These are phyloP conservation scores for Penicillium fimorum DNA, from an alignment of 495 filamentous ascomycete genomes.

Conservation along the genomic window DNA sequence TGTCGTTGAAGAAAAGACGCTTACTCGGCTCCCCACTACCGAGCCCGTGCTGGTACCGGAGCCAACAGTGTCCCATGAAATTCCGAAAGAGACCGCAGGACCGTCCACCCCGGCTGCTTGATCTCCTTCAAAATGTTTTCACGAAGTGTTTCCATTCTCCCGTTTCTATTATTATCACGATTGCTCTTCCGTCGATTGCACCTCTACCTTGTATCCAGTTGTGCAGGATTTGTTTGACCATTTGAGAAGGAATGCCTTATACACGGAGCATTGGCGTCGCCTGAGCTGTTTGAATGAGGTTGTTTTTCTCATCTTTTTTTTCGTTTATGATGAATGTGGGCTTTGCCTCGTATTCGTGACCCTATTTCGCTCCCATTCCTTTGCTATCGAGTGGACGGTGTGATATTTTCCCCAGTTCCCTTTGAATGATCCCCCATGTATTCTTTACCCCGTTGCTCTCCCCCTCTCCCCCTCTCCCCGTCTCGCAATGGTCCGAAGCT, in stretches of 20 bases:
- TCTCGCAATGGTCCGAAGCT: neutral
- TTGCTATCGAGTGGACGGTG: neutral
- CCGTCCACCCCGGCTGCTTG: constrained; percentile 1
- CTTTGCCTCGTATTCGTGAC: neutral
- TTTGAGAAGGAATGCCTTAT: neutral
- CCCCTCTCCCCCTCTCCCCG: neutral
- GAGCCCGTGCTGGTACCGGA: neutral
- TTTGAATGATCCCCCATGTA: constrained; percentile 8
- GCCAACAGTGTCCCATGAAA: neutral
- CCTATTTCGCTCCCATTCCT: neutral
- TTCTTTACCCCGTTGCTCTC: constrained; percentile 3
- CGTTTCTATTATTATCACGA: neutral
- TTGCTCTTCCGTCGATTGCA: neutral
- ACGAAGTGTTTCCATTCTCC: neutral
- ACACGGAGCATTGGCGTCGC: neutral
- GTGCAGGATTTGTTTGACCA: neutral
- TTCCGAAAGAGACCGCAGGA: neutral
- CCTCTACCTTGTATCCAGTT: neutral
- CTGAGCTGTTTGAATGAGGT: neutral
- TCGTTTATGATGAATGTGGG: neutral
- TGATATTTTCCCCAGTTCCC: neutral
- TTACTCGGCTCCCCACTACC: neutral
- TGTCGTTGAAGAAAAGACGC: neutral
- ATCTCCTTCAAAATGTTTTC: neutral
- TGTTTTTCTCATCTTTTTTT: neutral